A percentile compares a stretch with the other conserved stretches of the same genome.
Conservation (phyloP, 164 flowering plant species). For the Piper longum region DNA sequence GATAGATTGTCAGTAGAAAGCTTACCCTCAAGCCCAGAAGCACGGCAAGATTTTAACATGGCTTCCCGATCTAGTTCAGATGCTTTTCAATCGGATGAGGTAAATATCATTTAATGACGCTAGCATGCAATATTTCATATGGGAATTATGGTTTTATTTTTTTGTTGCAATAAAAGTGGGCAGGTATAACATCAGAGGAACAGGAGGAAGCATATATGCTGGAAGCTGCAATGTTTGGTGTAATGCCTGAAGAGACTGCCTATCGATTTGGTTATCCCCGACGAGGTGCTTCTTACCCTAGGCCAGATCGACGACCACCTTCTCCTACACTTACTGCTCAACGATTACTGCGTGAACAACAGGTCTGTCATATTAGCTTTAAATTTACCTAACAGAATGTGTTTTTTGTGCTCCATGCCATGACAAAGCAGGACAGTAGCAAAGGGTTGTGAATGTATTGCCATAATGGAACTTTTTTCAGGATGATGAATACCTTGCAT, state of each 20-base stretch:
- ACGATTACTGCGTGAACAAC: conserved; percentile 77
- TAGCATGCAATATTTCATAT: neutral
- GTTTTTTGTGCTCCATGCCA: neutral
- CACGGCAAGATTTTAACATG: conserved; percentile 9
- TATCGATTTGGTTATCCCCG: conserved; percentile 45
- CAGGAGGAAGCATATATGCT: conserved; percentile 99
- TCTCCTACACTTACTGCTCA: conserved; percentile 85
- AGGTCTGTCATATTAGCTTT: conserved; percentile 27
- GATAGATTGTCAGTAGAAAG: conserved; percentile 25
- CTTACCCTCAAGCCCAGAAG: conserved; percentile 45
- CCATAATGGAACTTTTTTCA: conserved; percentile 16
- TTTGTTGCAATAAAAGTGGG: conserved; percentile 43
- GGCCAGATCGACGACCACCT: conserved; percentile 60
- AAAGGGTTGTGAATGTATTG: neutral
- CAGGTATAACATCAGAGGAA: conserved; percentile 89
- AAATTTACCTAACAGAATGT: neutral
- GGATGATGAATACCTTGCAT: conserved; percentile 94
- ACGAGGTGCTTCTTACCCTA: conserved; percentile 22
- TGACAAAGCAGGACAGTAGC: neutral
- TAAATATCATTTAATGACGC: neutral
- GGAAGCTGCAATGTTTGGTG: conserved; percentile 98
- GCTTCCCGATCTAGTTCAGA: conserved; percentile 24
- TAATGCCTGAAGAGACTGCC: conserved; percentile 56
- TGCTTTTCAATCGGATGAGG: conserved; percentile 59
- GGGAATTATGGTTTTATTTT: neutral